Evolutionary conservation across 805 yeast genomes (phyloP).

Genomic region (Candida cerambycidarum): DNA sequence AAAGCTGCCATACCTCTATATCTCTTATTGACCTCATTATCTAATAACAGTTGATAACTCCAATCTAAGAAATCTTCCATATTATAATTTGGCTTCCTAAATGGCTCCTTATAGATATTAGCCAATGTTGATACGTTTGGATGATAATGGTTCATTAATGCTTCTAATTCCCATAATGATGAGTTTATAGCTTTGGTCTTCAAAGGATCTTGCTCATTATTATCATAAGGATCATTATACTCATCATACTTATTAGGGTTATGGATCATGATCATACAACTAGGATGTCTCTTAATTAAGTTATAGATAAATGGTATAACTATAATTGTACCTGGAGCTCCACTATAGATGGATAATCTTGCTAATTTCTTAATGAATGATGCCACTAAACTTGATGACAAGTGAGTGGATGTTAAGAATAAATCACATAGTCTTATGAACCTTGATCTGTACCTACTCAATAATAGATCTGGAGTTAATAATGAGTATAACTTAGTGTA

Average conservation of each 20-base stretch:
- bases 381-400: slow-evolving; percentile 80
- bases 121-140: slow-evolving; percentile 95
- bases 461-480: slow-evolving; percentile 72
- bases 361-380: slow-evolving; percentile 85
- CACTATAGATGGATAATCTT: slow-evolving; percentile 69
- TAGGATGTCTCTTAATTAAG: slow-evolving; percentile 85
- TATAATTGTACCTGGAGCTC: slow-evolving; percentile 86
- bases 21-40: slow-evolving; percentile 61
- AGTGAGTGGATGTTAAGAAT: slow-evolving; percentile 82
- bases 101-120: slow-evolving; percentile 84
- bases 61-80: slow-evolving; percentile 95
- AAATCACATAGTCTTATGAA: slow-evolving; percentile 85
- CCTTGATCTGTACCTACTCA: slow-evolving; percentile 78
- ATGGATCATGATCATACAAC: slow-evolving; percentile 89
- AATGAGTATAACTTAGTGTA: slow-evolving; percentile 78
- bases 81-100: slow-evolving; percentile 80
- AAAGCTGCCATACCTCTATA: slow-evolving; percentile 74
- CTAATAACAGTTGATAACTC: slow-evolving; percentile 67
- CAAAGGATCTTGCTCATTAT: slow-evolving; percentile 68
- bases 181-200: slow-evolving; percentile 77
- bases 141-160: slow-evolving; percentile 82
- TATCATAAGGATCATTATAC: slow-evolving; percentile 65
- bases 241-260: slow-evolving; percentile 28
- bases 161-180: slow-evolving; percentile 89
- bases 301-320: slow-evolving; percentile 91